Evolutionary conservation across 768 basidiomycete genomes (phyloP).

Genomic region (Lactarius sanguifluus): DNA sequence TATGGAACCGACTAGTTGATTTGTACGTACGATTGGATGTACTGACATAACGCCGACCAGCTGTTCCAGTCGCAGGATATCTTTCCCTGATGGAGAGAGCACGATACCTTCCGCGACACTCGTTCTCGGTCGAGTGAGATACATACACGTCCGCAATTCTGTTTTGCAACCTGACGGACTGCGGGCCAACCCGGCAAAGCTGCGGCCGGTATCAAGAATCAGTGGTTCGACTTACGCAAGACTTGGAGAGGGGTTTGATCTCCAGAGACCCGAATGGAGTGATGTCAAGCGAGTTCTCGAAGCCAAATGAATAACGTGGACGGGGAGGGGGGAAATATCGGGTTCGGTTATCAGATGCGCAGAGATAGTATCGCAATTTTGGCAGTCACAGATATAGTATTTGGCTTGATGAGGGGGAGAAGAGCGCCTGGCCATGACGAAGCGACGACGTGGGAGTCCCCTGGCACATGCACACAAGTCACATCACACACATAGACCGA

Average conservation of each 20-base stretch:
- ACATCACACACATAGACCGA: conserved; percentile 23
- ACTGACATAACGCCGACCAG: conserved; percentile 37
- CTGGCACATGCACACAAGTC: conserved; percentile 19
- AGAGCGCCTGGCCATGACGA: conserved; percentile 17
- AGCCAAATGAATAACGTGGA: conserved; percentile 13
- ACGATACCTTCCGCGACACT: conserved; percentile 45
- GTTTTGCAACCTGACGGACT: conserved; percentile 45
- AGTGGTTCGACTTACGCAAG: conserved; percentile 55
- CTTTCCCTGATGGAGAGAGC: conserved; percentile 37
- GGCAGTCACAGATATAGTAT: conserved; percentile 14
- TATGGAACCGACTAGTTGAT: conserved; percentile 30
- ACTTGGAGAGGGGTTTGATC: conserved; percentile 47
- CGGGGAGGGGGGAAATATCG: conserved; percentile 2
- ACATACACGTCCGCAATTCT: conserved; percentile 50
- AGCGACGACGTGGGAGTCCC: conserved; percentile 26
- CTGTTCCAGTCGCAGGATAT: conserved; percentile 54
- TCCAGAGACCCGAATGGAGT: conserved; percentile 45
- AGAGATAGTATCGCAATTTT: conserved; percentile 20
- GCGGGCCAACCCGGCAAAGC: conserved; percentile 48
- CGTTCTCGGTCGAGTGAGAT: conserved; percentile 54
- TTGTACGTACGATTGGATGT: conserved; percentile 7
- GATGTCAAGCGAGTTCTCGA: conserved; percentile 38
- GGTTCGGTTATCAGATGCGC: conserved; percentile 22
- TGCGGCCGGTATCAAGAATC: conserved; percentile 52
- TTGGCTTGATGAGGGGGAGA: conserved; percentile 19